Evolutionary conservation across 768 basidiomycete species (phyloP), one percentile per base, ranked within the genome.

Genomic region (Saitozyma podzolica): DNA sequence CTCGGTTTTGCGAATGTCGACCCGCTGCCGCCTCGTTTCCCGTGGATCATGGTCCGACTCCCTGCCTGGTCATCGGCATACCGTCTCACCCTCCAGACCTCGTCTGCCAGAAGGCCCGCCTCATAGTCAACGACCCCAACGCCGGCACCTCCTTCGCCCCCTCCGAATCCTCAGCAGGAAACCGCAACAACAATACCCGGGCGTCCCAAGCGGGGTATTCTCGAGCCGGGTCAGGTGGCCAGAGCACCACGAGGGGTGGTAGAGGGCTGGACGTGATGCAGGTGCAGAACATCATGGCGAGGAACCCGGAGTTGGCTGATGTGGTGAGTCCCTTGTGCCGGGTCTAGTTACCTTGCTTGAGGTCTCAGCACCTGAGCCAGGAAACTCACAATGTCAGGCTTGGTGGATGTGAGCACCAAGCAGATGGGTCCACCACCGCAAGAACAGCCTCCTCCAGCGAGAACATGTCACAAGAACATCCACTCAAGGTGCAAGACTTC

Each of bases 21-120:
- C 29, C 29, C 29, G 29, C 29, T 29, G 29, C 29, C 29, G 29
- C 29, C 29, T 29, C 29, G 5, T 2, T 29, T 2, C 29, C 29
- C 2, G 29, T 29, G 29, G 29, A 29, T 2, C 29, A 29, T 29
- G 29, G 29, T 29, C 29, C 29, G 29, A 29, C 29, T 5, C 5
- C 29, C 29, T 29, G 29, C 5, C 29, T 5, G 29, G 29, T 29
- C 29, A 29, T 29, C 5, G 29, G 2, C 29, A 29, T 29, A 29
- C 29, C 47, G n/a, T 56, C n/a, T 47, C 37, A 37, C 29, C n/a
- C 37, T 14, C 8, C 52, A 73, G 69, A 75, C 49, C 69, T 76
- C 51, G 76, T 78, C 29, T 78, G 75, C 57, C 75, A 75, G 42
- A 74, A 76, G 63, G 69, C 75, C 13, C 63, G 77, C 20, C 68